A percentile compares a stretch with the other conserved stretches of the same genome.
Evolutionary conservation across 441 rosid genomes (phyloP).

Genomic region (Gossypium gossypioides): DNA sequence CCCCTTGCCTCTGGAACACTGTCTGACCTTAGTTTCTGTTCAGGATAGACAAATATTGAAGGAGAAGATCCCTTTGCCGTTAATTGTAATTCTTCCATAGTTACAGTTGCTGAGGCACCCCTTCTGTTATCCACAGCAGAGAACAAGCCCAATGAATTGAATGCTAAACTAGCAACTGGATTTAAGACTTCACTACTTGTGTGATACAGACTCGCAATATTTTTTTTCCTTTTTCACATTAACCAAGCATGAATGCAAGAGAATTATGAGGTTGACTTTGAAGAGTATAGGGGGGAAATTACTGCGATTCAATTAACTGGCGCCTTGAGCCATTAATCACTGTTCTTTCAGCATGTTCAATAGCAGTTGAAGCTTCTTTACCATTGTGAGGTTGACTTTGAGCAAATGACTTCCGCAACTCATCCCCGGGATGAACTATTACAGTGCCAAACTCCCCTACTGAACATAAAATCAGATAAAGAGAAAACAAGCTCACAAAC

Average conservation of each 20-base stretch:
- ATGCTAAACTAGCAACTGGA: not conserved
- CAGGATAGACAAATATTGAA: slow-evolving; percentile 27
- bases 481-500: not conserved
- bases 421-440: slow-evolving; percentile 60
- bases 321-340: slow-evolving; percentile 29
- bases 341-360: slow-evolving; percentile 25
- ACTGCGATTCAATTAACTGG: slow-evolving; percentile 38
- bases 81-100: slow-evolving; percentile 30
- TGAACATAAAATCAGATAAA: slow-evolving; percentile 15
- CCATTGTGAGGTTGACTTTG: slow-evolving; percentile 25
- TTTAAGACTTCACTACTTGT: not conserved
- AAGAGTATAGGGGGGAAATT: slow-evolving; percentile 10
- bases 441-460: slow-evolving; percentile 84
- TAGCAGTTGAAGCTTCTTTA: slow-evolving; percentile 29
- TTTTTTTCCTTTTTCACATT: not conserved
- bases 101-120: slow-evolving; percentile 25
- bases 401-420: slow-evolving; percentile 24
- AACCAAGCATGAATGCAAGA: not conserved
- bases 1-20: slow-evolving; percentile 33
- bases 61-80: slow-evolving; percentile 25
- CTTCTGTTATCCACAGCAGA: slow-evolving; percentile 38
- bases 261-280: not conserved
- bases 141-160: slow-evolving; percentile 12
- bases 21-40: slow-evolving; percentile 33
- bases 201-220: not conserved